Percentiles rank a stretch among this genome's conserved stretches.
phyloP scores from a whole-genome alignment of 805 yeast species.

The Saccharomyces eubayanus region DNA sequence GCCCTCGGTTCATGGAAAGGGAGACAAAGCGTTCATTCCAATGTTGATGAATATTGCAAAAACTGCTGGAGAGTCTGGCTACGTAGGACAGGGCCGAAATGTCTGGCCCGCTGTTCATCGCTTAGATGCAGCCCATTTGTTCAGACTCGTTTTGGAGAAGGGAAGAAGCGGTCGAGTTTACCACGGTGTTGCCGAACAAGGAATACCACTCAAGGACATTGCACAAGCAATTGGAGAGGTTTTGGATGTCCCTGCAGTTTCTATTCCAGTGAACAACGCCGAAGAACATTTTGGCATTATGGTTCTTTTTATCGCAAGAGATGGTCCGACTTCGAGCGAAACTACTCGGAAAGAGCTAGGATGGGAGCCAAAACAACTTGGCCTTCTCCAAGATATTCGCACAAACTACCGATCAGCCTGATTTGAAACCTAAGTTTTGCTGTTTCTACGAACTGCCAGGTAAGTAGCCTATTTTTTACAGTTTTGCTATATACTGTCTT shows the following conservation, averaged over 20 bases:
- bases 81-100: slow-evolving; percentile 31
- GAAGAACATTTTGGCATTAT: slow-evolving; percentile 7
- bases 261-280: slow-evolving; percentile 13
- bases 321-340: slow-evolving; percentile 10
- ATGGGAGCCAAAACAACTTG: slow-evolving; percentile 22
- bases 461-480: neutral
- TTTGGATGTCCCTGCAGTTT: slow-evolving; percentile 9
- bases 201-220: slow-evolving; percentile 20
- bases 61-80: slow-evolving; percentile 27
- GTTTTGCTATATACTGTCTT: neutral
- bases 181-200: slow-evolving; percentile 22
- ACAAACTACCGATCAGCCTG: slow-evolving; percentile 6
- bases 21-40: slow-evolving; percentile 25
- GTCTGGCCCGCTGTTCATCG: slow-evolving; percentile 30
- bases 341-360: slow-evolving; percentile 18
- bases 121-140: slow-evolving; percentile 30
- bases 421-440: neutral
- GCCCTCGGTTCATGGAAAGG: slow-evolving; percentile 31
- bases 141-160: slow-evolving; percentile 22
- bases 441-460: neutral
- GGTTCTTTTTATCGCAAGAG: slow-evolving; percentile 7
- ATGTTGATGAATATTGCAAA: slow-evolving; percentile 25
- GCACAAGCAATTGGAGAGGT: slow-evolving; percentile 23
- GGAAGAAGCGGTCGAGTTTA: slow-evolving; percentile 22
- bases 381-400: slow-evolving; percentile 21